phyloP scores from a whole-genome alignment of 2,329 filamentous ascomycete species.

The Nannizzia gypsea region DNA sequence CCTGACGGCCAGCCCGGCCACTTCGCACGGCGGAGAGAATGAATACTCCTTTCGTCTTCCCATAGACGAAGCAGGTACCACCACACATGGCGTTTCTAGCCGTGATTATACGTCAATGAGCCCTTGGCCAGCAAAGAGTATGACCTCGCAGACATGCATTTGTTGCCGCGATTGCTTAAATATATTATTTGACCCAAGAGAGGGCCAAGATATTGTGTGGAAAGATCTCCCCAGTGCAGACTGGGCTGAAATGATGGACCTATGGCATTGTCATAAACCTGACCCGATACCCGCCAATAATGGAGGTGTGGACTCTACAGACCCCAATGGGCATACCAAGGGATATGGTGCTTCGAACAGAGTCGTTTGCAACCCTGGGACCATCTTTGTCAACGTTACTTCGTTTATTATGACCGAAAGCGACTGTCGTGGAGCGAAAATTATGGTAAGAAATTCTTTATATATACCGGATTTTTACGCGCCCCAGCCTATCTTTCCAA shows the following conservation, averaged over 20 bases:
- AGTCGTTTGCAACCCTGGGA: constrained; percentile 52
- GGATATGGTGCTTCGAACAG: constrained; percentile 75
- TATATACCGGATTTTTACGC: constrained; percentile 1
- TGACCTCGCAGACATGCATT: constrained; percentile 24
- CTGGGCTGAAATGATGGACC: constrained; percentile 99
- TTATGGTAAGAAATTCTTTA: constrained; percentile 24
- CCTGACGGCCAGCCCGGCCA: background rate
- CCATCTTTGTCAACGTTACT: constrained; percentile 70
- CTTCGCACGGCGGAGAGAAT: constrained; percentile 19
- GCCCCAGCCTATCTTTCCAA: constrained; percentile 1
- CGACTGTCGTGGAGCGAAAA: constrained; percentile 47
- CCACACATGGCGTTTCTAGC: constrained; percentile 3
- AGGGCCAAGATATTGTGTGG: constrained; percentile 47
- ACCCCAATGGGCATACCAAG: constrained; percentile 45
- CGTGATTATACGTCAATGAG: constrained; percentile 23
- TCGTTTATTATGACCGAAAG: constrained; percentile 58
- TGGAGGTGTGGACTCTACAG: constrained; percentile 24
- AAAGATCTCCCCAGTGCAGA: constrained; percentile 92
- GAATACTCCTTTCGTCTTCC: constrained; percentile 45
- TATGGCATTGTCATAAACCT: constrained; percentile 98
- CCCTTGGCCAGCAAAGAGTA: constrained; percentile 30
- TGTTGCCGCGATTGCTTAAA: constrained; percentile 30
- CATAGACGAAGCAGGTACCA: constrained; percentile 31
- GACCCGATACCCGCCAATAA: constrained; percentile 23
- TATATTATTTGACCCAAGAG: constrained; percentile 19